Conservation (phyloP, 2,329 filamentous ascomycete genomes). For the Cytospora piceae region DNA sequence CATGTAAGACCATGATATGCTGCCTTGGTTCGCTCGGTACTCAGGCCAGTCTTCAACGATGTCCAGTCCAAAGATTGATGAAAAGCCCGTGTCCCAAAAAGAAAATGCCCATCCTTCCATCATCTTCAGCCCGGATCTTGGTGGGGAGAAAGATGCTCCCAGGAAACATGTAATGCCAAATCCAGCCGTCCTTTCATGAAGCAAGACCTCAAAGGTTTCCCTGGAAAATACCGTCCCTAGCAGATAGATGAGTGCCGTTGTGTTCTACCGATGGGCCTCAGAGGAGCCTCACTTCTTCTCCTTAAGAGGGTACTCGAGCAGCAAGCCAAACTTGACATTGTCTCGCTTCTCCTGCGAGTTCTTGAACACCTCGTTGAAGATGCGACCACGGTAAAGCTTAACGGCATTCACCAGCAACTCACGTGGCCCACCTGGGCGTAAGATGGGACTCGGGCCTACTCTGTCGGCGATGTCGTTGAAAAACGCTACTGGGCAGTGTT, state of each 20-base stretch:
- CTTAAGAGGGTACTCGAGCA: neutral
- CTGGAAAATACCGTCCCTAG: neutral
- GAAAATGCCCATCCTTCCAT: neutral
- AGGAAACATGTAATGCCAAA: neutral
- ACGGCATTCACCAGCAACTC: constrained; percentile 9
- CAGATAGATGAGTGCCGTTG: no score
- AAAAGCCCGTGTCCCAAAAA: neutral
- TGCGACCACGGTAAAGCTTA: neutral
- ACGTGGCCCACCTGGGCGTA: neutral
- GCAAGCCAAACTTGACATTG: constrained; percentile 12
- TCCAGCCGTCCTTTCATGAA: neutral
- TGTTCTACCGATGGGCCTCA: no score
- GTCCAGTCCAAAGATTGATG: neutral
- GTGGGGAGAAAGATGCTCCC: neutral
- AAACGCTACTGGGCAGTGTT: neutral
- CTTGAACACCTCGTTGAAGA: neutral
- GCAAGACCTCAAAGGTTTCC: neutral
- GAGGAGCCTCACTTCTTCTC: neutral
- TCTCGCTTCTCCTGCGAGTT: neutral
- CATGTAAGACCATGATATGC: neutral
- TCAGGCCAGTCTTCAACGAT: neutral
- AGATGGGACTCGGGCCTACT: neutral
- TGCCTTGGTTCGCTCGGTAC: neutral
- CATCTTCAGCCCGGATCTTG: neutral
- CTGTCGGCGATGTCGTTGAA: neutral